Percentiles rank a stretch among this genome's conserved stretches.
Evolutionary conservation across 805 yeast species (phyloP).

Genomic region (Nakazawaea peltata): DNA sequence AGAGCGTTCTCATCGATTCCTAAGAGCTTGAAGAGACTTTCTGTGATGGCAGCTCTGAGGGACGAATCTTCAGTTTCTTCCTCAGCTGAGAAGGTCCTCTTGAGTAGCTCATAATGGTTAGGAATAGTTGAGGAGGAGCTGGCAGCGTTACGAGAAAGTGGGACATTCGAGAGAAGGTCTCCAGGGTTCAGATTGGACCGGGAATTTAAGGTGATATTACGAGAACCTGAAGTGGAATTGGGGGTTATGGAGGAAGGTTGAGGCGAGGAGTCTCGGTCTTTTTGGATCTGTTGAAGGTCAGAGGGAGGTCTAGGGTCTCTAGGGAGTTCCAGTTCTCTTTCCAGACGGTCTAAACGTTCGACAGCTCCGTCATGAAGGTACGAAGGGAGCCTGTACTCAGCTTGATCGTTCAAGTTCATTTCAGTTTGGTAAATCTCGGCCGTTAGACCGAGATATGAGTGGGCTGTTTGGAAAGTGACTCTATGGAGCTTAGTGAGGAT

Average conservation of each 20-base stretch:
- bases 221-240: not conserved
- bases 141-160: conserved; percentile 39
- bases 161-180: conserved; percentile 75
- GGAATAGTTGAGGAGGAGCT: conserved; percentile 7
- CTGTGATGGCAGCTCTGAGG: conserved; percentile 56
- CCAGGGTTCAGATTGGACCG: conserved; percentile 69
- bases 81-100: conserved; percentile 41
- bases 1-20: conserved; percentile 44
- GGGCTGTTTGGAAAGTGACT: conserved; percentile 88
- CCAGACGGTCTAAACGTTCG: conserved; percentile 33
- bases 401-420: conserved; percentile 44
- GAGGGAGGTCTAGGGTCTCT: no score
- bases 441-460: conserved; percentile 78
- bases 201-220: conserved; percentile 45
- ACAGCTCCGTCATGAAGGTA: conserved; percentile 54
- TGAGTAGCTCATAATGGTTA: conserved; percentile 18
- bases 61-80: conserved; percentile 70
- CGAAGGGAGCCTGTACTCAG: conserved; percentile 47
- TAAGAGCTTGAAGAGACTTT: conserved; percentile 57
- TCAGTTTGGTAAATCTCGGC: conserved; percentile 77
- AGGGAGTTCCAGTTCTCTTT: no score
- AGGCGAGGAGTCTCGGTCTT: not conserved
- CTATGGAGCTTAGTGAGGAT: conserved; percentile 78
- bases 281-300: no score
- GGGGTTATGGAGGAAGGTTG: not conserved